Evolutionary conservation across 805 yeast genomes (phyloP).

Genomic region (Yarrowia sp.): DNA sequence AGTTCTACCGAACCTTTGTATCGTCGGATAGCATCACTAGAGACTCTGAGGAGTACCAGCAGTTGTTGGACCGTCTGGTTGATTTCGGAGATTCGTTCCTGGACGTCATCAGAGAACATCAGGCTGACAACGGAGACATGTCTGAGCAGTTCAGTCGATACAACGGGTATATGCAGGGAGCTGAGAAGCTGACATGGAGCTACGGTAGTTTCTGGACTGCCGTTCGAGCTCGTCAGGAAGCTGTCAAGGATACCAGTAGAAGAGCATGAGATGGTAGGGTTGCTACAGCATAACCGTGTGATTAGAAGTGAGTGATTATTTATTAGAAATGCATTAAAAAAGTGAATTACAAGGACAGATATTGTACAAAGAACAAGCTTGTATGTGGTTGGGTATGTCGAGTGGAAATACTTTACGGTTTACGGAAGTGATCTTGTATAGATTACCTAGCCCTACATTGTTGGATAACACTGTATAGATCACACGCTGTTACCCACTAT

Average conservation of each 20-base stretch:
- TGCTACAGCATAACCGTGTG: too few relatives aligned
- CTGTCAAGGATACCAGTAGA: neutral
- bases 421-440: too few relatives aligned
- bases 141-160: slow-evolving; percentile 84
- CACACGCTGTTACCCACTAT: too few relatives aligned
- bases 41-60: slow-evolving; percentile 25
- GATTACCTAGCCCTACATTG: too few relatives aligned
- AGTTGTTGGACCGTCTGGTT: slow-evolving; percentile 32
- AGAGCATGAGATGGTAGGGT: too few relatives aligned
- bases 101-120: slow-evolving; percentile 46
- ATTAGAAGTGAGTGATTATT: too few relatives aligned
- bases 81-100: slow-evolving; percentile 49
- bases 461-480: too few relatives aligned
- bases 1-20: slow-evolving; percentile 29
- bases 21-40: slow-evolving; percentile 33
- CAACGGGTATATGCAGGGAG: slow-evolving; percentile 86
- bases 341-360: too few relatives aligned
- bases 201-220: slow-evolving; percentile 75
- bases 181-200: slow-evolving; percentile 85
- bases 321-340: too few relatives aligned
- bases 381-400: too few relatives aligned
- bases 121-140: slow-evolving; percentile 63
- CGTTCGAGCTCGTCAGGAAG: slow-evolving; percentile 31
- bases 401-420: too few relatives aligned
- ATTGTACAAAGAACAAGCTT: too few relatives aligned